A percentile compares a stretch with the other conserved stretches of the same genome.
These are phyloP conservation scores for Heliocybe sulcata DNA, from an alignment of 1,284 basidiomycete species.

Conservation along the genomic window DNA sequence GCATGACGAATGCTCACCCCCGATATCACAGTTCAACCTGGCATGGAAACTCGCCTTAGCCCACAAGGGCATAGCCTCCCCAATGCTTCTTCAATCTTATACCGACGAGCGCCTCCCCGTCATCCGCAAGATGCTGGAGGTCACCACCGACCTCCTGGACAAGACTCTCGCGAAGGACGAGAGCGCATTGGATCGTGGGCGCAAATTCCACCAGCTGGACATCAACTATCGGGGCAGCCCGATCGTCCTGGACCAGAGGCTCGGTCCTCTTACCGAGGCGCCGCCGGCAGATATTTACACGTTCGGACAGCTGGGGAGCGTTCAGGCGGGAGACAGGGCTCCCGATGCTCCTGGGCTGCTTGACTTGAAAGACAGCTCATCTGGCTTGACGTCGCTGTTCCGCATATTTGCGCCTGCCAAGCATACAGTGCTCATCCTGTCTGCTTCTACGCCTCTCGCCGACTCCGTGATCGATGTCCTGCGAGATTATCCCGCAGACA, in stretches of 20 bases:
- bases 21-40: conserved; percentile 1
- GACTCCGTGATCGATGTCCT: background rate
- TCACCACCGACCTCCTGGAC: background rate
- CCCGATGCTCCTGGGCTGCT: conserved; percentile 32
- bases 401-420: conserved; percentile 13
- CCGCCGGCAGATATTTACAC: conserved; percentile 3
- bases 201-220: conserved; percentile 29
- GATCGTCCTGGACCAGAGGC: conserved; percentile 32
- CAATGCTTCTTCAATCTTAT: background rate
- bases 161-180: background rate
- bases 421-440: conserved; percentile 22
- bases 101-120: conserved; percentile 1
- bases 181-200: conserved; percentile 2
- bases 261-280: conserved; percentile 11
- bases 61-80: background rate
- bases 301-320: background rate
- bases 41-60: conserved; percentile 2
- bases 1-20: background rate
- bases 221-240: conserved; percentile 41
- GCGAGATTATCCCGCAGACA: background rate
- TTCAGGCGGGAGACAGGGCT: conserved; percentile 39
- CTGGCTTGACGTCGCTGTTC: conserved; percentile 15
- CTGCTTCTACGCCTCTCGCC: conserved; percentile 1
- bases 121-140: background rate
- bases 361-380: conserved; percentile 4